Evolutionary conservation across 75 land plant species (phyloP), one percentile per base, ranked within the genome.

Genomic region (Gnetum montanum): DNA sequence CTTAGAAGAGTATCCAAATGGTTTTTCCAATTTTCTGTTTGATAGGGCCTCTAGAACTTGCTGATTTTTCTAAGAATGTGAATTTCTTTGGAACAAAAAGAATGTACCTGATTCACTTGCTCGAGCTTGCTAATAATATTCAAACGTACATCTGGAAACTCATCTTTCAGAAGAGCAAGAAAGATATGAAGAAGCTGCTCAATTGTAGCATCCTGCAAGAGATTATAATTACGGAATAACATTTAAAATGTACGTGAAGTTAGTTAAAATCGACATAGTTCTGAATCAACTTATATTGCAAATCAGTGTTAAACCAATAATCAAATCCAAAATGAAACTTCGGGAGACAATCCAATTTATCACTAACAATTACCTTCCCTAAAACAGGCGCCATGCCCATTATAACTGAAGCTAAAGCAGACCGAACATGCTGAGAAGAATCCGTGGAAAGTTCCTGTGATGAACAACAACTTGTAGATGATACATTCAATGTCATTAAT

Each of bases 371-470:
- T 59, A 90, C 97, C 85, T 91, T 91, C 60, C 88, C 97, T 37
- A 91, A 64, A 33, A 91, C 70, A 16, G 97, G 97, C 4, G 97
- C 97, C 97, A 91, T 91, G 25, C 97, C 97, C 97, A 91, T 91
- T 30, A 91, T 91, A 27, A 91, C 97, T 35, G 97, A 87, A 49
- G 97, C 97, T 57, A 91, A 80, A 29, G 97, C 94, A 75, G 97
- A 88, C 16, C 97, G 85, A n/a, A 91, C 97, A 62, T 91, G 97
- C 64, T 91, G 97, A 15, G 97, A 91, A 57, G 97, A 91, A 81
- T 91, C 97, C 51, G 89, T 70, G 63, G 97, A 80, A 51, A 91
- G 56, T 40, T 91, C 97, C 97, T 91, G 69, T 35, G 43, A n/a
- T n/a, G n/a, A n/a, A n/a, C n/a, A n/a, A n/a, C n/a, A n/a, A 47